Evolutionary conservation across 1,139 yeast species (phyloP), one percentile per base, ranked within the genome.

Genomic region (Hyphopichia wangnamkhiaoensis): DNA sequence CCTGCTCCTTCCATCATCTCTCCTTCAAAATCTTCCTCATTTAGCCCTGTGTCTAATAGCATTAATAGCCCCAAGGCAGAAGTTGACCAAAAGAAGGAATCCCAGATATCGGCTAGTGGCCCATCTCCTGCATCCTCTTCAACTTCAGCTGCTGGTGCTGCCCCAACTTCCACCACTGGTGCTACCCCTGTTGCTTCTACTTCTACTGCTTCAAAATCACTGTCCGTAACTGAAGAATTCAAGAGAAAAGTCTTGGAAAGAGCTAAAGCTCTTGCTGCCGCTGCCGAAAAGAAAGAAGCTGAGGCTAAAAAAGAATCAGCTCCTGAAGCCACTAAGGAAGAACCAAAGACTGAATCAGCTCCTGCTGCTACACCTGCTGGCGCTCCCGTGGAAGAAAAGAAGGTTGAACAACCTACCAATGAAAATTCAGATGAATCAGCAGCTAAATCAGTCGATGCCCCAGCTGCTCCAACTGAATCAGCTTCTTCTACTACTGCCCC

Each of bases 191-290:
- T 42, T 12, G 37, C 44, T 18, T 28, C 41, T 23, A 14, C 44
- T 18, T 28, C 41, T 23, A 14, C 42, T 16, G 34, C 45, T 24
- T 39, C 39, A 33, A 39, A 35, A 16, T 38, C 40, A 37, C 33
- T 44, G 29, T 49, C 51, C 7, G 48, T 55, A 7, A 58, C 58
- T n/a, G 62, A 56, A 37, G 59, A 56, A 40, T 50, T 56, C 44
- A 51, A 51, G 35, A 44, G 49, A 31, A 49, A 46, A 36, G 51
- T 52, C 28, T 35, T 41, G 43, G 48, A 48, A 36, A 42, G 33
- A 33, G 56, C 49, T 4, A 47, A 43, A 33, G 29, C 24, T 21
- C 10, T 10, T 21, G 26, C 34, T 39, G 42, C 42, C 43, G 45
- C 46, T 37, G 44, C 42, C 10, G 15, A 53, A 48, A 16, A 37